Percentiles rank a stretch among this genome's conserved stretches.
phyloP scores from a whole-genome alignment of 2,329 filamentous ascomycete genomes.

The Microascus cirrosus region DNA sequence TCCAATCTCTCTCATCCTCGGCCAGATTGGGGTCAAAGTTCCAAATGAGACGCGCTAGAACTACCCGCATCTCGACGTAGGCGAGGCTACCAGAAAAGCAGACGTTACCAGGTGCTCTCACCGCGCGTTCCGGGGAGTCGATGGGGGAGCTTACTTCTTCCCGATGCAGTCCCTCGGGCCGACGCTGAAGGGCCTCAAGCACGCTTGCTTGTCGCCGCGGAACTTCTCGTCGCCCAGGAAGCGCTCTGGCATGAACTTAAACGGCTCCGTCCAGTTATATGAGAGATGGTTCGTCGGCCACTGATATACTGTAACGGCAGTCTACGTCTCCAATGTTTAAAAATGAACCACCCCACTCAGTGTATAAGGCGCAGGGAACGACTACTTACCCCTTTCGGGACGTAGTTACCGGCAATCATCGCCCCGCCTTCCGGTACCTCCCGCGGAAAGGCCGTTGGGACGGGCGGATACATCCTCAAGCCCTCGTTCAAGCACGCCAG shows the following conservation, averaged over 20 bases:
- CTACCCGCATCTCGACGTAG: conserved; percentile 36
- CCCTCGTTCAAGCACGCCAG: conserved; percentile 28
- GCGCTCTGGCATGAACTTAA: conserved; percentile 34
- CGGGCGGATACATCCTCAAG: conserved; percentile 26
- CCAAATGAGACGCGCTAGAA: conserved; percentile 33
- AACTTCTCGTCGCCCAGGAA: conserved; percentile 29
- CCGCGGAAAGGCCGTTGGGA: conserved; percentile 14
- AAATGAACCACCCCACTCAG: background rate
- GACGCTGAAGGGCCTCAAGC: conserved; percentile 33
- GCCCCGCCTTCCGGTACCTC: conserved; percentile 19
- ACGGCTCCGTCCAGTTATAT: conserved; percentile 30
- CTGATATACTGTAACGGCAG: conserved; percentile 28
- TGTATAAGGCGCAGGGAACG: background rate
- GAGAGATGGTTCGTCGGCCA: conserved; percentile 31
- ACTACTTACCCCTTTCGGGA: conserved; percentile 21
- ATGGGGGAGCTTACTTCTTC: conserved; percentile 26
- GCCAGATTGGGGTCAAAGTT: conserved; percentile 34
- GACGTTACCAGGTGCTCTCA: background rate
- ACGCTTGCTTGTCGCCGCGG: conserved; percentile 26
- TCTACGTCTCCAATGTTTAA: conserved; percentile 16
- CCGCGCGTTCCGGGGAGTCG: background rate
- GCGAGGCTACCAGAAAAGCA: conserved; percentile 23
- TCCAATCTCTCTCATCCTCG: conserved; percentile 9
- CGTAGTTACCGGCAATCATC: conserved; percentile 15
- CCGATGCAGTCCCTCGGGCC: conserved; percentile 40